phyloP scores from a whole-genome alignment of 495 filamentous ascomycete genomes.

The Xylaria sp. region DNA sequence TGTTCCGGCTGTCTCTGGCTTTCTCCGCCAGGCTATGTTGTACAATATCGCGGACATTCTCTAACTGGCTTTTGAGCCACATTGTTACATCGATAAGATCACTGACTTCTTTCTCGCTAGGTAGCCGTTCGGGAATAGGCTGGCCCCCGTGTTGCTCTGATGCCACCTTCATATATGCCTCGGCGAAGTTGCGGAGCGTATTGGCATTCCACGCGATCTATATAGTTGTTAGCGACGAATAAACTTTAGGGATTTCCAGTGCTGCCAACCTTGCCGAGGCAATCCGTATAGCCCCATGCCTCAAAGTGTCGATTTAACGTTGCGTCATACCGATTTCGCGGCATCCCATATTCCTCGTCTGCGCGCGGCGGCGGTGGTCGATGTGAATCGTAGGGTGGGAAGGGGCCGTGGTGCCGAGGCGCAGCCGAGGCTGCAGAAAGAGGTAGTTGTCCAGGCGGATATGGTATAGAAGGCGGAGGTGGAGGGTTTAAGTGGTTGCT shows the following conservation, averaged over 20 bases:
- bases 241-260: neutral
- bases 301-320: slow-evolving; percentile 52
- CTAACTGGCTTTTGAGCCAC: slow-evolving; percentile 48
- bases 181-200: slow-evolving; percentile 55
- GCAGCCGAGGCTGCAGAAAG: slow-evolving; percentile 52
- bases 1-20: slow-evolving; percentile 49
- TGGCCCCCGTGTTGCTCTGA: slow-evolving; percentile 56
- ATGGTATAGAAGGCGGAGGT: slow-evolving; percentile 43
- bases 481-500: slow-evolving; percentile 34
- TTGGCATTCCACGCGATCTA: slow-evolving; percentile 54
- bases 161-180: slow-evolving; percentile 54
- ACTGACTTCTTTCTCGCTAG: slow-evolving; percentile 52
- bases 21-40: slow-evolving; percentile 51
- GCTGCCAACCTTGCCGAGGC: slow-evolving; percentile 48
- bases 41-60: slow-evolving; percentile 54
- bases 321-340: slow-evolving; percentile 47
- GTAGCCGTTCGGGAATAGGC: slow-evolving; percentile 54
- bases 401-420: slow-evolving; percentile 43
- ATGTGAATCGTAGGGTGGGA: slow-evolving; percentile 51
- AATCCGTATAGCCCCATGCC: slow-evolving; percentile 51
- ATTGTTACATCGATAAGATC: slow-evolving; percentile 48
- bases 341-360: slow-evolving; percentile 49
- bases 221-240: slow-evolving; percentile 34
- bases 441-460: slow-evolving; percentile 50
- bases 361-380: slow-evolving; percentile 45